These are phyloP conservation scores for Rhizopogon sp. DNA, from an alignment of 768 basidiomycete genomes.

Conservation along the genomic window DNA sequence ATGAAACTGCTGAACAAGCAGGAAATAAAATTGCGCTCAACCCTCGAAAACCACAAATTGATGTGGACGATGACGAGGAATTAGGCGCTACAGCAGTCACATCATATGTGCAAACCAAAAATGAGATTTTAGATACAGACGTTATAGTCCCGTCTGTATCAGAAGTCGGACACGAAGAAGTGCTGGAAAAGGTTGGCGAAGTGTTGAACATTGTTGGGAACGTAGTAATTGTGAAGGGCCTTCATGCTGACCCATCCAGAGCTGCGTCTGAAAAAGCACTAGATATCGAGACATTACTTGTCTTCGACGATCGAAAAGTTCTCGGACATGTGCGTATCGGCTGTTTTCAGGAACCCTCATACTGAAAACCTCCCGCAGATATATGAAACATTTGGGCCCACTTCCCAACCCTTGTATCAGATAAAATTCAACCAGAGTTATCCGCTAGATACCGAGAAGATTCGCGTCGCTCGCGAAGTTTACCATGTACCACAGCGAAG, in stretches of 20 bases:
- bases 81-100: constrained; percentile 32
- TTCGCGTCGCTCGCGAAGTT: constrained; percentile 55
- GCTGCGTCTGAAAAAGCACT: constrained; percentile 59
- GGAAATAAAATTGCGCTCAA: not conserved
- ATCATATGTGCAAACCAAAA: constrained; percentile 58
- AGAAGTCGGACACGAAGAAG: constrained; percentile 58
- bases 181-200: constrained; percentile 72
- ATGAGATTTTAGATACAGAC: constrained; percentile 59
- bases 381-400: constrained; percentile 95
- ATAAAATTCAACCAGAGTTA: constrained; percentile 70
- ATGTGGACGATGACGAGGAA: constrained; percentile 56
- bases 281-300: constrained; percentile 86
- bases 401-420: constrained; percentile 85
- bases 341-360: constrained; percentile 1
- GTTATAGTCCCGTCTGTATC: constrained; percentile 59
- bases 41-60: constrained; percentile 3
- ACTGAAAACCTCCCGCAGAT: constrained; percentile 44
- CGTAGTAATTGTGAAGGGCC: constrained; percentile 69
- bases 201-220: constrained; percentile 70
- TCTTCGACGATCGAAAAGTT: constrained; percentile 86
- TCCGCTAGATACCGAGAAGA: constrained; percentile 53
- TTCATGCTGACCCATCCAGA: constrained; percentile 36
- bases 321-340: constrained; percentile 72
- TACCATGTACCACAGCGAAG: constrained; percentile 82
- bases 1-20: constrained; percentile 10